Conservation (phyloP, 768 basidiomycete species). For the Rhodotorula babjevae region DNA sequence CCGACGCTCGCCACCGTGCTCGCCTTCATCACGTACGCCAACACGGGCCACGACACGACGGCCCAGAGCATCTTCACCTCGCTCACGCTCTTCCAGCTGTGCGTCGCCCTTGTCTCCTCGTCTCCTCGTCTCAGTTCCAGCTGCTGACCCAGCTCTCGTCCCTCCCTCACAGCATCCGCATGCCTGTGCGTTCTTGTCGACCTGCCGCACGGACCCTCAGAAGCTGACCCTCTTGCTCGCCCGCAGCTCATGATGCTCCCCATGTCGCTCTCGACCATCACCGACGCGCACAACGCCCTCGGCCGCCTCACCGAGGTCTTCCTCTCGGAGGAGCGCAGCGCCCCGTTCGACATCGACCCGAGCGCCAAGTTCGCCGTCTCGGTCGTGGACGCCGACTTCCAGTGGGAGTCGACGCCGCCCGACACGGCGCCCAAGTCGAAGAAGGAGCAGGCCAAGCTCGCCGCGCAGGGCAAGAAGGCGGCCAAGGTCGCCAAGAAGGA, state of each 20-base stretch:
- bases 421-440: slow-evolving; percentile 44
- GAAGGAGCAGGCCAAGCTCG: slow-evolving; percentile 48
- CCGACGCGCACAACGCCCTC: slow-evolving; percentile 78
- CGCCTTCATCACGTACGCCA: slow-evolving; percentile 65
- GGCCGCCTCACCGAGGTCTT: slow-evolving; percentile 73
- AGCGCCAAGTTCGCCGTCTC: slow-evolving; percentile 62
- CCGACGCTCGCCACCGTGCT: slow-evolving; percentile 73
- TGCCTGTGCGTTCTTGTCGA: neutral
- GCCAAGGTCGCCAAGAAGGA: slow-evolving; percentile 21
- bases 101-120: slow-evolving; percentile 57
- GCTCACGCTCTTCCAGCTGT: slow-evolving; percentile 72
- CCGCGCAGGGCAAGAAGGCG: slow-evolving; percentile 20
- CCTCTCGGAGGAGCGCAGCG: slow-evolving; percentile 69
- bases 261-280: slow-evolving; percentile 52
- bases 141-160: slow-evolving; percentile 41
- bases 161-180: neutral
- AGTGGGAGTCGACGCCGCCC: slow-evolving; percentile 73
- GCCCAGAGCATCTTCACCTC: slow-evolving; percentile 77
- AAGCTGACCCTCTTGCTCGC: too few species aligned
- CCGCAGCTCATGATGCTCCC: slow-evolving; percentile 22
- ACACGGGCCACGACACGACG: slow-evolving; percentile 62
- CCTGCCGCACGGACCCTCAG: neutral
- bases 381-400: slow-evolving; percentile 67
- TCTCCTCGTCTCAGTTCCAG: slow-evolving; percentile 42
- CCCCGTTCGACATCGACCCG: slow-evolving; percentile 57